Evolutionary conservation across 345 rosid genomes (phyloP).

Genomic region (Microthlaspi erraticum): DNA sequence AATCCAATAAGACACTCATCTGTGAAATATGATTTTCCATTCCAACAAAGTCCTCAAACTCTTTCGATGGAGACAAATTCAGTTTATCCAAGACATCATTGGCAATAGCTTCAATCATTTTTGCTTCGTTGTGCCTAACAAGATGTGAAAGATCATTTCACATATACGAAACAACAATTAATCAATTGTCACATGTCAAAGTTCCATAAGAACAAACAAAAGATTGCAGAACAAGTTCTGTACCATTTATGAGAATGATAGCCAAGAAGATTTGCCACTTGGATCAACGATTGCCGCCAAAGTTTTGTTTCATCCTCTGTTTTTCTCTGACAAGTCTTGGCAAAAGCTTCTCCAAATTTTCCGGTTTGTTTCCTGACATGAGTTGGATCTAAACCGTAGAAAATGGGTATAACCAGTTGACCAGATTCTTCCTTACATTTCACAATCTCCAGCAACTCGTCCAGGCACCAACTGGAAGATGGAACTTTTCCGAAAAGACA

Average conservation of each 20-base stretch:
- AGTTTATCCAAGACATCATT: neutral
- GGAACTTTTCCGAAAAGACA: neutral
- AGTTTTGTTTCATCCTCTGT: neutral
- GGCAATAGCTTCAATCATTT: neutral
- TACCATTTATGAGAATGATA: neutral
- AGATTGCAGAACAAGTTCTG: too few relatives aligned
- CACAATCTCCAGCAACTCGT: conserved; percentile 22
- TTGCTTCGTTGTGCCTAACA: neutral
- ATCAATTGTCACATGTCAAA: too few relatives aligned
- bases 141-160: neutral
- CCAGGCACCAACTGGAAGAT: conserved; percentile 17
- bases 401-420: conserved; percentile 11
- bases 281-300: neutral
- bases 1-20: neutral
- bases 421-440: neutral
- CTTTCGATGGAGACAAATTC: neutral
- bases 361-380: conserved; percentile 26
- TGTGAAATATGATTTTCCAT: neutral
- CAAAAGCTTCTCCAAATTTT: conserved; percentile 11
- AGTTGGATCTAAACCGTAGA: conserved; percentile 31
- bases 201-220: too few relatives aligned
- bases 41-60: neutral
- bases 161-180: neutral
- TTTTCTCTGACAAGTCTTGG: neutral
- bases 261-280: conserved; percentile 3